Evolutionary conservation across 179 eudicot species (phyloP).

Genomic region (Gypsophila paniculata): DNA sequence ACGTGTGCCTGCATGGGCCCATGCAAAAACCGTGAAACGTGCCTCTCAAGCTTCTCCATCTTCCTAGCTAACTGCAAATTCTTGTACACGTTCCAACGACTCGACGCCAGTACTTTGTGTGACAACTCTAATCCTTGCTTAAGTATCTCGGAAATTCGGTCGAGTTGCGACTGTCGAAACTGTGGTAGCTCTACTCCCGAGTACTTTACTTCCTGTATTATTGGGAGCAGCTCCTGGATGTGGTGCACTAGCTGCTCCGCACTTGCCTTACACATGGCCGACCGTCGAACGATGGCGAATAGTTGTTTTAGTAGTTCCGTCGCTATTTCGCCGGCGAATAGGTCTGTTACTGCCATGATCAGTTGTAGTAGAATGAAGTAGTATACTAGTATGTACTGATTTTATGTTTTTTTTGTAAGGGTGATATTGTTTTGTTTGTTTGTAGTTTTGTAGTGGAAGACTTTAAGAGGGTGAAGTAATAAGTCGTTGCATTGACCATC

Average conservation of each 20-base stretch:
- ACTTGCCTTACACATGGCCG: slow-evolving; percentile 48
- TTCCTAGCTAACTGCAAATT: slow-evolving; percentile 62
- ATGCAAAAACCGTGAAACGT: slow-evolving; percentile 45
- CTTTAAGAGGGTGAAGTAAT: neutral
- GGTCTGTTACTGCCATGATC: slow-evolving; percentile 61
- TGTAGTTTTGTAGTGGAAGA: too few relatives aligned
- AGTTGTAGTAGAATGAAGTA: too few relatives aligned
- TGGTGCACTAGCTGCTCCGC: slow-evolving; percentile 51
- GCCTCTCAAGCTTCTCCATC: slow-evolving; percentile 75
- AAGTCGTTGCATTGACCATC: slow-evolving; percentile 11
- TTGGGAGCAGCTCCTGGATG: slow-evolving; percentile 52
- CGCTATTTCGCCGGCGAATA: slow-evolving; percentile 79
- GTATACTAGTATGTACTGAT: too few relatives aligned
- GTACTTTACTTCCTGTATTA: slow-evolving; percentile 72
- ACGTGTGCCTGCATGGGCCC: slow-evolving; percentile 70
- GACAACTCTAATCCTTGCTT: slow-evolving; percentile 51
- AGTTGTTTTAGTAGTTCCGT: slow-evolving; percentile 69
- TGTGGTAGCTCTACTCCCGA: slow-evolving; percentile 68
- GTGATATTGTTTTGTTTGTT: neutral
- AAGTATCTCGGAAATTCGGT: slow-evolving; percentile 45
- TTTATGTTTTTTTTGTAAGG: too few relatives aligned
- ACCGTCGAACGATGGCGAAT: slow-evolving; percentile 31
- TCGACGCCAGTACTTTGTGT: slow-evolving; percentile 40
- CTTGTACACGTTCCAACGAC: slow-evolving; percentile 75
- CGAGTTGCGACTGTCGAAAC: slow-evolving; percentile 67